Percentiles rank a stretch among this genome's conserved stretches.
phyloP scores from a whole-genome alignment of 371 early-diverging fungal species.

The Mucor ambiguus region DNA sequence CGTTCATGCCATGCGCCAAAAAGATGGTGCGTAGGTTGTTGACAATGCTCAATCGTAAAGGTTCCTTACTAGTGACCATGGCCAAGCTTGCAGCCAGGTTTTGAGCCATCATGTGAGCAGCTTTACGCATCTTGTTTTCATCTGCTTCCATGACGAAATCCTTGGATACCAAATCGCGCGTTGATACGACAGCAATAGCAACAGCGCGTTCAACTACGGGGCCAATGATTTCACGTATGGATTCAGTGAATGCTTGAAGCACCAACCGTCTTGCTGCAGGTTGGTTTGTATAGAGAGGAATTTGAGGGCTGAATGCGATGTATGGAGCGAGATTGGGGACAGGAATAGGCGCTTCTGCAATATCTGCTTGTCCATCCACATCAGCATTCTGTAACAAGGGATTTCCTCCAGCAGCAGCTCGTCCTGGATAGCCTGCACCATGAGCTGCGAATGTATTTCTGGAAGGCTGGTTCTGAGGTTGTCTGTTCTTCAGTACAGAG shows the following conservation, averaged over 20 bases:
- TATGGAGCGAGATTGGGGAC: constrained; percentile 69
- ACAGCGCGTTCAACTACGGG: constrained; percentile 93
- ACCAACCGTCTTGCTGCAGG: constrained; percentile 83
- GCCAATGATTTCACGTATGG: constrained; percentile 85
- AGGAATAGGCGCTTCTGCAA: constrained; percentile 21
- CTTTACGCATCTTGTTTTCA: constrained; percentile 87
- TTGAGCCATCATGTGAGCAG: constrained; percentile 93
- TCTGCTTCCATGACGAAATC: constrained; percentile 94
- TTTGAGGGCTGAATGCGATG: constrained; percentile 70
- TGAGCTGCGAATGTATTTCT: neutral
- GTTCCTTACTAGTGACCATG: constrained; percentile 91
- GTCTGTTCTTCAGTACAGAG: constrained; percentile 65
- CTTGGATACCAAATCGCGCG: constrained; percentile 87
- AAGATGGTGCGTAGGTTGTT: constrained; percentile 75
- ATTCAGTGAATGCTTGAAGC: constrained; percentile 83
- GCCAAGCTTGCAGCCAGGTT: constrained; percentile 80
- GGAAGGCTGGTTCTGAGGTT: constrained; percentile 14
- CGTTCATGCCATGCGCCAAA: constrained; percentile 79
- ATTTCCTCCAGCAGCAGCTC: constrained; percentile 11
- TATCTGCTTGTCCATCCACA: neutral
- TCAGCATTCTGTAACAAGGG: constrained; percentile 8
- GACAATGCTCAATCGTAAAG: constrained; percentile 81
- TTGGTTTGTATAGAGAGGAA: constrained; percentile 74
- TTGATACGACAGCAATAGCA: constrained; percentile 87
- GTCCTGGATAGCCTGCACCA: constrained; percentile 5